These are phyloP conservation scores for Dissophora ornata DNA, from an alignment of 192 early-diverging fungal genomes.

Conservation along the genomic window DNA sequence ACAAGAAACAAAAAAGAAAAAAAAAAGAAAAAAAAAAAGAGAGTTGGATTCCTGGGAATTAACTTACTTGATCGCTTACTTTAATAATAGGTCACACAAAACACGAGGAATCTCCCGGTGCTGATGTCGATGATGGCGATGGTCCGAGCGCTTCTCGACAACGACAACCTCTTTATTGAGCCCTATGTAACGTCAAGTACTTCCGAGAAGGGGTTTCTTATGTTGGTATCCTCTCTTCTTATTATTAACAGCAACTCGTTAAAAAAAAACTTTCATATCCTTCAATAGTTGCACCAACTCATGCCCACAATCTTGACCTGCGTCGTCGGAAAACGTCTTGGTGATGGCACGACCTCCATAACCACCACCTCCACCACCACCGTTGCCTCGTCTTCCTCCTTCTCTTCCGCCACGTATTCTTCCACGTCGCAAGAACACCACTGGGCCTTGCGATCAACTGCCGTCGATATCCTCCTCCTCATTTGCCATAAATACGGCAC, in stretches of 20 bases:
- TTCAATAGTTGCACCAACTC: conserved; percentile 89
- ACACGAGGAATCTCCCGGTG: conserved; percentile 77
- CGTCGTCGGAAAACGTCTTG: conserved; percentile 86
- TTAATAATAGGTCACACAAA: conserved; percentile 73
- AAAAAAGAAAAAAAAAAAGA: too few relatives aligned
- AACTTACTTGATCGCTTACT: too few relatives aligned
- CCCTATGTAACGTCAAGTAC: too few relatives aligned
- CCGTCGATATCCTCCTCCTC: conserved; percentile 77
- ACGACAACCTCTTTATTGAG: conserved; percentile 91
- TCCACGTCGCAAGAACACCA: conserved; percentile 78
- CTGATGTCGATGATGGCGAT: conserved; percentile 84
- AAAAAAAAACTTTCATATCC: too few relatives aligned
- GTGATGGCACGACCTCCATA: conserved; percentile 45
- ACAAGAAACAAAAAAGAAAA: not conserved
- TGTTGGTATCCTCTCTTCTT: not conserved
- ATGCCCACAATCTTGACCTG: conserved; percentile 95
- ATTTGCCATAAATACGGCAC: conserved; percentile 83
- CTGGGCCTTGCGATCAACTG: conserved; percentile 82
- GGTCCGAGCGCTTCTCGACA: conserved; percentile 82
- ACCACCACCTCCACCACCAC: not conserved
- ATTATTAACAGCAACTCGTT: too few relatives aligned
- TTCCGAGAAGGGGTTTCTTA: conserved; percentile 16
- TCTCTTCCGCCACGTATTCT: too few relatives aligned
- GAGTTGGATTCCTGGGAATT: too few relatives aligned
- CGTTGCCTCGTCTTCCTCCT: too few relatives aligned